A percentile compares a stretch with the other conserved stretches of the same genome.
Evolutionary conservation across 202 grass and related monocot genomes (phyloP).

Genomic region (Saccharum hybrid): DNA sequence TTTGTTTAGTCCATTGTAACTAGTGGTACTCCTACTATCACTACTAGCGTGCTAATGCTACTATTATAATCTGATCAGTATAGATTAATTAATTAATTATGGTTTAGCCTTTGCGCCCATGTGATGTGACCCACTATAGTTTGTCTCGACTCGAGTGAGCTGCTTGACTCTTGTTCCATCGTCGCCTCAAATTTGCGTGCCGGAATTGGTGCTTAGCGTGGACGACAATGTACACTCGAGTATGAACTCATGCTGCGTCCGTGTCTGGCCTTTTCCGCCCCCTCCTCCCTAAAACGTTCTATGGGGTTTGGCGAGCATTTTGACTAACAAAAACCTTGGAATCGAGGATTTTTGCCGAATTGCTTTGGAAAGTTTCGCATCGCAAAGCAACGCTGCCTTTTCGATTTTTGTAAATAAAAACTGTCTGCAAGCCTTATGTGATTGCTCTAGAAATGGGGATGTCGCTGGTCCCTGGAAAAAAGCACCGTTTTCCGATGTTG

Average conservation of each 20-base stretch:
- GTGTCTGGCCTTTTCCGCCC: not conserved
- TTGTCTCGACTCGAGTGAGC: conserved; percentile 18
- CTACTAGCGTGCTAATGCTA: not conserved
- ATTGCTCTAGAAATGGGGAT: not conserved
- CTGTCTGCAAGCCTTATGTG: not conserved
- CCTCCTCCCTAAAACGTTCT: not conserved
- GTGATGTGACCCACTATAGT: conserved; percentile 18
- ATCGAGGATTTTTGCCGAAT: not conserved
- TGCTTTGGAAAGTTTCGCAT: not conserved
- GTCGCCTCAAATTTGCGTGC: not conserved
- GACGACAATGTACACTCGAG: conserved; percentile 9
- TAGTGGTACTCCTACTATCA: not conserved
- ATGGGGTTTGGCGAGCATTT: not conserved
- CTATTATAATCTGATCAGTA: conserved; percentile 28
- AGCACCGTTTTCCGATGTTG: no score
- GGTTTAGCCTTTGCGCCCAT: conserved; percentile 27
- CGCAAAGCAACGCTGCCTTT: conserved; percentile 4
- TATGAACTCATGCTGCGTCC: no score
- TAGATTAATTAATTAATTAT: conserved; percentile 13
- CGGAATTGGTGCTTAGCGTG: conserved; percentile 46
- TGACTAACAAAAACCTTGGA: no score
- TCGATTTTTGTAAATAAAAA: not conserved
- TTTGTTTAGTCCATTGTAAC: conserved; percentile 58
- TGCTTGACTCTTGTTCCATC: conserved; percentile 27
- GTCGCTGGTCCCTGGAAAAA: not conserved